phyloP scores from a whole-genome alignment of 441 rosid species.

The Brassica balearica region DNA sequence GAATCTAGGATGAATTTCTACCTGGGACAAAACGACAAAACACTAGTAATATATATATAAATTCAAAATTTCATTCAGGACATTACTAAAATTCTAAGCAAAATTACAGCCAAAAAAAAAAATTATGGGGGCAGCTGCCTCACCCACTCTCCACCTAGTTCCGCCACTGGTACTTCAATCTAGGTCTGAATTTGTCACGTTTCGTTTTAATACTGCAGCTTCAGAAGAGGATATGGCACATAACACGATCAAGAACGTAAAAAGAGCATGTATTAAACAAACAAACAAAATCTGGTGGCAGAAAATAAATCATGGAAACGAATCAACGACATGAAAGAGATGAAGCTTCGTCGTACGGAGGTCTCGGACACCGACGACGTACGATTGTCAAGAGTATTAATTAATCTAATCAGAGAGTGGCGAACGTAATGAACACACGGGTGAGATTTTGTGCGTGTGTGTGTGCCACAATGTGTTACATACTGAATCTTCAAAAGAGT shows the following conservation, averaged over 20 bases:
- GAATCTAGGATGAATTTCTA: too few relatives aligned
- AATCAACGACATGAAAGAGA: slow-evolving; percentile 26
- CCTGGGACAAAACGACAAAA: too few relatives aligned
- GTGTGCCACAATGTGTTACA: slow-evolving; percentile 45
- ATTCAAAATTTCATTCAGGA: too few relatives aligned
- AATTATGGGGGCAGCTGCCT: too few relatives aligned
- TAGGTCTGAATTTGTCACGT: slow-evolving; percentile 1
- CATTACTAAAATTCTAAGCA: too few relatives aligned
- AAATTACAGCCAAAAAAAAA: too few relatives aligned
- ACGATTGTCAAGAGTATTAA: slow-evolving; percentile 13
- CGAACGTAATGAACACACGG: slow-evolving; percentile 17
- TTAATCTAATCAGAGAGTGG: slow-evolving; percentile 28
- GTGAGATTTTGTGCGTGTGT: slow-evolving; percentile 39
- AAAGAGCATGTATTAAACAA: slow-evolving; percentile 4
- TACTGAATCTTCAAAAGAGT: slow-evolving; percentile 39
- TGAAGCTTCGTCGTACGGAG: slow-evolving; percentile 45
- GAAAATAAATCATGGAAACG: slow-evolving; percentile 13
- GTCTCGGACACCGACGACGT: slow-evolving; percentile 44
- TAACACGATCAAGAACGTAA: background rate
- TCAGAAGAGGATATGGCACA: slow-evolving; percentile 3
- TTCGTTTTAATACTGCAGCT: background rate
- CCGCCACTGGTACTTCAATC: too few relatives aligned
- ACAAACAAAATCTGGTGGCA: slow-evolving; percentile 19
- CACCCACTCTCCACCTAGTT: too few relatives aligned
- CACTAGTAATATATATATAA: too few relatives aligned